Base-by-base conservation (phyloP, 306 rosid genomes). In the Prosopis cineraria region DNA sequence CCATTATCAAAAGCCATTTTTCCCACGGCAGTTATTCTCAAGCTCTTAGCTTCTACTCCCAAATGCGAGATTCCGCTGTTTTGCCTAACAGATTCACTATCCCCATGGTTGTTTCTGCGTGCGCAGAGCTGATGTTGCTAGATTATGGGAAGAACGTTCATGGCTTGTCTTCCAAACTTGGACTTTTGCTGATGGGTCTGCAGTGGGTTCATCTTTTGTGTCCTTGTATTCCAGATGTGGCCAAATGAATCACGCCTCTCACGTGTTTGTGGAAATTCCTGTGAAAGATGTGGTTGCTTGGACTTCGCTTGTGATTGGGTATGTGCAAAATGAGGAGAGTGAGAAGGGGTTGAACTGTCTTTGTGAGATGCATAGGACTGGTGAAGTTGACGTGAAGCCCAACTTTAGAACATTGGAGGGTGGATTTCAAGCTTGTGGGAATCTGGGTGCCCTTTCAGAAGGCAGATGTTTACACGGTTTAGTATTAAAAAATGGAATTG, bases 361-460 rank as follows among this genome's bases (percentile, higher is more conserved):
- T 27, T 65, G 81, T 80, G 87, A 84, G 87, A 93, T 93, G 98
- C 90, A 83, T 80, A 82, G 85, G 87, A 44, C 52, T 56, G 89
- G 88, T 48, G 86, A 85, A 13, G 83, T 50, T 43, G 83, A 41
- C 64, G 90, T 76, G 75, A 84, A 76, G 68, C 97, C 95, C 3
- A 88, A 86, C 70, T 83, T 75, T 68, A 87, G 94, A 72, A 93
- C 98, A 31, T 60, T 91, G 68, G 95, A 90, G 72, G 91, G 86
- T 56, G 97, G 98, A 62, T 77, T 93, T 81, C 88, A 89, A 70
- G 97, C 95, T 82, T 93, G 98, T 72, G 93, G 89, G 47, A 71
- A 83, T 80, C 37, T 91, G 12, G 82, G 79, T 77, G 90, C 87
- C 83, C 53, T 91, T 48, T 70, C 63, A 19, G 83, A 82, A 79